Conservation (phyloP, 768 basidiomycete genomes). For the Lenzites betulinus region DNA sequence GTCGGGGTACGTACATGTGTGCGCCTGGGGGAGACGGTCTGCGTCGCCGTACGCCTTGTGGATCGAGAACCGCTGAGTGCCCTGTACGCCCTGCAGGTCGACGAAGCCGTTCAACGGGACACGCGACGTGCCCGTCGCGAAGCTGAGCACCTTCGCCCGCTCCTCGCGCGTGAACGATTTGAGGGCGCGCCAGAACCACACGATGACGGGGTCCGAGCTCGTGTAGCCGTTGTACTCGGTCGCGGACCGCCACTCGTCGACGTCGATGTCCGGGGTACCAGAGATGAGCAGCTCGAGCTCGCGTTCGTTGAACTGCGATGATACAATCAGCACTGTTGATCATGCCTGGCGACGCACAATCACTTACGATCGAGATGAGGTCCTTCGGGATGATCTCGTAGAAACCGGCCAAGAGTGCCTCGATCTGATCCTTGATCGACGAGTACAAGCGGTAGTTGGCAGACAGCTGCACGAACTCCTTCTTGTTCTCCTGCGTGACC, state of each 20-base stretch:
- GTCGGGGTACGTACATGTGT: conserved; percentile 66
- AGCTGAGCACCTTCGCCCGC: conserved; percentile 94
- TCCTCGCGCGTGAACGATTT: conserved; percentile 98
- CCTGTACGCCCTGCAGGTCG: conserved; percentile 93
- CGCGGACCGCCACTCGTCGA: conserved; percentile 94
- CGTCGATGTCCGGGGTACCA: conserved; percentile 97
- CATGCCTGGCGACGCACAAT: conserved; percentile 11
- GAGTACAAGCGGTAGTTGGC: conserved; percentile 92
- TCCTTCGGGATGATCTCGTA: conserved; percentile 98
- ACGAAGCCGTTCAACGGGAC: conserved; percentile 95
- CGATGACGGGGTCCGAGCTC: conserved; percentile 90
- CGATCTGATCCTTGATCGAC: conserved; percentile 95
- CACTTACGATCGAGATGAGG: conserved; percentile 84
- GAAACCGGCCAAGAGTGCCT: conserved; percentile 86
- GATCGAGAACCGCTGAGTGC: conserved; percentile 93
- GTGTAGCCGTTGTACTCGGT: conserved; percentile 90
- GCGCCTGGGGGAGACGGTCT: conserved; percentile 85
- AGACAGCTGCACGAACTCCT: conserved; percentile 94
- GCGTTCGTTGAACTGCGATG: conserved; percentile 83
- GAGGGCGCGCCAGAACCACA: conserved; percentile 99
- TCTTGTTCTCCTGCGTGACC: conserved; percentile 96
- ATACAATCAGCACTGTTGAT: conserved; percentile 10
- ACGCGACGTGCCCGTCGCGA: conserved; percentile 90
- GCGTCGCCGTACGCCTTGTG: conserved; percentile 90
- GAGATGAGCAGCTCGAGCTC: conserved; percentile 93